These are phyloP conservation scores for Termitomyces sp. DNA, from an alignment of 768 basidiomycete species.

Conservation along the genomic window DNA sequence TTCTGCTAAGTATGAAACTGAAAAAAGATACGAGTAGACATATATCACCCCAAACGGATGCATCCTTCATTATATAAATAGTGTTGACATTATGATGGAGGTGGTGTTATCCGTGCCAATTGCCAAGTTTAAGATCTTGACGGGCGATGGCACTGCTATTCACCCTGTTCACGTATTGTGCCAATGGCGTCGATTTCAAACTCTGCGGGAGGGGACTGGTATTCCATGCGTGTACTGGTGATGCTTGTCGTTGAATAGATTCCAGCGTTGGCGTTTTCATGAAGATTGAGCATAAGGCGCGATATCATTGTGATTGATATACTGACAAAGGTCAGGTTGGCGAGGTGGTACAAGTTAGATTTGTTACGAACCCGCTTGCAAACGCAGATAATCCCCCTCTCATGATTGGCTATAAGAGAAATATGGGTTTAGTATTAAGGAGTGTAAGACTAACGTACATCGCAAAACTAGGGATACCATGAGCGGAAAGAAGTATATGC, in stretches of 20 bases:
- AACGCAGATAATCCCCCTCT: neutral
- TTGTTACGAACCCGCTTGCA: no score
- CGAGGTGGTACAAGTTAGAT: no score
- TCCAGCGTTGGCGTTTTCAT: no score
- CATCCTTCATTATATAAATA: neutral
- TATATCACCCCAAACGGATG: no score
- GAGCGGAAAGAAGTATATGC: neutral
- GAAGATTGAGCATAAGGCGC: no score
- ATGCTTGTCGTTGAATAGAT: neutral
- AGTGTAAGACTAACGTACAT: neutral
- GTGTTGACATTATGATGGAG: neutral
- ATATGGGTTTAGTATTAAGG: neutral
- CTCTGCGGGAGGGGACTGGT: neutral
- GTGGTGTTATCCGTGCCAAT: neutral
- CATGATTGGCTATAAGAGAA: neutral
- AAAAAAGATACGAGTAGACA: no score
- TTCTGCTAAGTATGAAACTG: no score
- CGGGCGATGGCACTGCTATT: conserved; percentile 7
- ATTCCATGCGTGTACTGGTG: conserved; percentile 17
- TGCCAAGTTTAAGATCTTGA: no score
- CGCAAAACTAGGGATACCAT: neutral
- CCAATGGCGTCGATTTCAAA: conserved; percentile 18
- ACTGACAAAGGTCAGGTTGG: neutral
- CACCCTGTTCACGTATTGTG: no score
- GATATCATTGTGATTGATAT: neutral